Evolutionary conservation across 371 early-diverging fungal genomes (phyloP), one percentile per base, ranked within the genome.

Genomic region (Haplosporangium sp.): DNA sequence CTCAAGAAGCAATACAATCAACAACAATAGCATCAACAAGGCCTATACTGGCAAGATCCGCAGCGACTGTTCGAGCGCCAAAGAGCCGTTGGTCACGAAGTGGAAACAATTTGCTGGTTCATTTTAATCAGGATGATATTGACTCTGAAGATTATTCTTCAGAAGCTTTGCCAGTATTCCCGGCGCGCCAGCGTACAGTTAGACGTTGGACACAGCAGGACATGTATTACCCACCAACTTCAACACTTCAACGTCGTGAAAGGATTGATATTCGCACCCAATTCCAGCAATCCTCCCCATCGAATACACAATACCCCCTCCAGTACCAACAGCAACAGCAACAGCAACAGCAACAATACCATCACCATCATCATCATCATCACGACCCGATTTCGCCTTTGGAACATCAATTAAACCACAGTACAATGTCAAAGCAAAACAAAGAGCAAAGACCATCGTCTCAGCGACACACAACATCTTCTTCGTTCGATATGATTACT

Each of bases 251-350:
- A 48, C 63, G 70, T 37, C 56, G 60, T 20, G 65, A 64, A 13
- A 61, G 52, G 17, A 57, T 67, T 9, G 74, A 68, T 38, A 74
- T 74, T 61, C 63, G 74, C 11, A 64, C 68, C 7, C 74, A 74
- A 56, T 74, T 68, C 63, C 73, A 67, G 19, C 59, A 65, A 52
- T 65, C 65, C 2, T 62, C 69, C 7, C 58, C 38, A 35, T 11
- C 57, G 39, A 37, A 52, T 17, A 10, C 44, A 1, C 61, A 67
- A 39, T 56, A 67, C 40, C 66, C 53, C 13, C 64, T 57, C 19
- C 67, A 60, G 20, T 50, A 72, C 13, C 70, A 70, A 8, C 63
- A 63, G 4, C 71, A 67, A 37, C 59, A 66, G 34, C 65, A 69
- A 20, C 69, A 69, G 27, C 70, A 62, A 38, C 56, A 69, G n/a